phyloP scores from a whole-genome alignment of 768 basidiomycete genomes.

The Leccinum ochraceum region DNA sequence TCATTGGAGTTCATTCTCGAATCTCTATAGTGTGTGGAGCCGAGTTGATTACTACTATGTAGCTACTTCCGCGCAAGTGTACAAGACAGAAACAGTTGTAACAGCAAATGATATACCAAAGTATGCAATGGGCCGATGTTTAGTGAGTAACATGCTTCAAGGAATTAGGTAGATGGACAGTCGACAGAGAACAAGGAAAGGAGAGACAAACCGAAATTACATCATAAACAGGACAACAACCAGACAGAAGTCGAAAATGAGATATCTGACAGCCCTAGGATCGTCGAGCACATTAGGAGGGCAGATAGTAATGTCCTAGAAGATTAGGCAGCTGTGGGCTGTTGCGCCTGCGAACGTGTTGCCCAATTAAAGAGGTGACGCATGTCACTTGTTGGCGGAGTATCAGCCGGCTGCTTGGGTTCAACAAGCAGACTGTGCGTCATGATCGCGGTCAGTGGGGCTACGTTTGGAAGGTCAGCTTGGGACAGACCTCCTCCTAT shows the following conservation, averaged over 20 bases:
- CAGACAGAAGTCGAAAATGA: conserved; percentile 15
- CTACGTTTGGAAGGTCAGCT: not conserved
- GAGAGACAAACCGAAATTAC: conserved; percentile 27
- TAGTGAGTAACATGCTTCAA: conserved; percentile 25
- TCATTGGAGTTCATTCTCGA: not conserved
- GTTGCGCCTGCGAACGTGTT: conserved; percentile 51
- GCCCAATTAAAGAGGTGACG: conserved; percentile 82
- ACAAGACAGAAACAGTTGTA: conserved; percentile 30
- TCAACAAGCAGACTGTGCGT: conserved; percentile 71
- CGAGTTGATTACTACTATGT: conserved; percentile 13
- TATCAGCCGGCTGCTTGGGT: conserved; percentile 77
- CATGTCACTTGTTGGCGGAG: conserved; percentile 63
- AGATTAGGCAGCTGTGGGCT: conserved; percentile 38
- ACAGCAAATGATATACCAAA: conserved; percentile 34
- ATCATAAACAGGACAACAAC: conserved; percentile 30
- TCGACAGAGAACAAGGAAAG: conserved; percentile 10
- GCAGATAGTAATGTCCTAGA: conserved; percentile 23
- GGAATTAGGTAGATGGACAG: conserved; percentile 29
- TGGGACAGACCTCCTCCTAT: conserved; percentile 70
- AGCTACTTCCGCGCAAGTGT: conserved; percentile 27
- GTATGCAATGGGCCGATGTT: conserved; percentile 28
- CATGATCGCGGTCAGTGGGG: conserved; percentile 1
- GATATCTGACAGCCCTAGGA: conserved; percentile 14
- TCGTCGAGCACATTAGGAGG: conserved; percentile 2
- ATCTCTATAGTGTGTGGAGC: not conserved